phyloP scores from a whole-genome alignment of 495 filamentous ascomycete species.

The Annulohypoxylon stygium region DNA sequence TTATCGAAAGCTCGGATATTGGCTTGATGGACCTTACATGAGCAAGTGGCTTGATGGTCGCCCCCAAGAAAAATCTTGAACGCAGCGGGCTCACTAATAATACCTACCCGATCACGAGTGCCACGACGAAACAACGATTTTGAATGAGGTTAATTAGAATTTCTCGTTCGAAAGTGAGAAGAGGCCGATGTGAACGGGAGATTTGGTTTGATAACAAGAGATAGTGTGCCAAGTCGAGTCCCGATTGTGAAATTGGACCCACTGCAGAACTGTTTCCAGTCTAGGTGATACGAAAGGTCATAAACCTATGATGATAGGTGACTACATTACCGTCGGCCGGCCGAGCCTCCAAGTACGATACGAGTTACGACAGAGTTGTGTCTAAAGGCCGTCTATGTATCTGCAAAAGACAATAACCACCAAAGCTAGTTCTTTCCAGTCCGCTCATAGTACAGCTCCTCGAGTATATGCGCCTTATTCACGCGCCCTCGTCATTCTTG shows the following conservation, averaged over 20 bases:
- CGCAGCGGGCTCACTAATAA: neutral
- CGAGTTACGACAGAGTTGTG: neutral
- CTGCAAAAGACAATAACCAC: neutral
- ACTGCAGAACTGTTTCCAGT: neutral
- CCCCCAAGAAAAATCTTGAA: slow-evolving; percentile 33
- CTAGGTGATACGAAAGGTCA: neutral
- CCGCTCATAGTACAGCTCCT: neutral
- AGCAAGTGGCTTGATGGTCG: slow-evolving; percentile 73
- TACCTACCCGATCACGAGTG: neutral
- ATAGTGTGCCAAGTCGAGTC: neutral
- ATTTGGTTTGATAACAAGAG: neutral
- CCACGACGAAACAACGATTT: neutral
- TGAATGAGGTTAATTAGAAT: no score
- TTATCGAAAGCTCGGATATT: slow-evolving; percentile 92
- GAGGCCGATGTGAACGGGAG: neutral
- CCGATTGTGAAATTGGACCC: neutral
- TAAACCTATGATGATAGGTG: no score
- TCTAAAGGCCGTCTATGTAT: slow-evolving; percentile 1
- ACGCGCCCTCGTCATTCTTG: neutral
- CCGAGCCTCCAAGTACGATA: neutral
- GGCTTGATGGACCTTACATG: slow-evolving; percentile 92
- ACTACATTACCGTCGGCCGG: no score
- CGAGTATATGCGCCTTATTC: neutral
- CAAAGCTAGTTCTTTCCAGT: neutral
- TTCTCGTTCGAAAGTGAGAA: neutral